Evolutionary conservation across 1,284 basidiomycete genomes (phyloP).

Genomic region (Puccinia horiana): DNA sequence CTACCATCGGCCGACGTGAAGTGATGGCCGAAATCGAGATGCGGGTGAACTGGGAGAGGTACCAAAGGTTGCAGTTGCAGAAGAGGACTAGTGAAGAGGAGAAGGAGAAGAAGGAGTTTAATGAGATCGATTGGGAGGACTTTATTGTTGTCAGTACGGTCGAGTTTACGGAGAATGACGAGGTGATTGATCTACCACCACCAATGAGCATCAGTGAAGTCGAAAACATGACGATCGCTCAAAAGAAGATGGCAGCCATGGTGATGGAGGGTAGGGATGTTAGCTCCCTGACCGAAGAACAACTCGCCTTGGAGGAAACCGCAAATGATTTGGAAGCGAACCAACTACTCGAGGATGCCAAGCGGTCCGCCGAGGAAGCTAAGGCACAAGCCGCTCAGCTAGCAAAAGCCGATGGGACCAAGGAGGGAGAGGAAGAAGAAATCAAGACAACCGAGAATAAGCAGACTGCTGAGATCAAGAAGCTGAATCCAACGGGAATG

Average conservation of each 20-base stretch:
- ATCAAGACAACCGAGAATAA: slow-evolving; percentile 66
- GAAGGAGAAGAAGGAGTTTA: slow-evolving; percentile 81
- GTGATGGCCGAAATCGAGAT: slow-evolving; percentile 73
- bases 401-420: slow-evolving; percentile 68
- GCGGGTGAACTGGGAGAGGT: slow-evolving; percentile 84
- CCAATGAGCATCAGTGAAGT: slow-evolving; percentile 93
- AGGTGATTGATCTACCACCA: slow-evolving; percentile 81
- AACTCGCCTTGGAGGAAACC: slow-evolving; percentile 72
- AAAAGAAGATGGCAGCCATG: slow-evolving; percentile 98
- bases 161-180: slow-evolving; percentile 91
- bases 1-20: slow-evolving; percentile 68
- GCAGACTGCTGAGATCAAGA: slow-evolving; percentile 52
- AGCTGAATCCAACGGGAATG: slow-evolving; percentile 65
- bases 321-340: slow-evolving; percentile 62
- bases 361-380: slow-evolving; percentile 69
- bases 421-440: slow-evolving; percentile 73
- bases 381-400: slow-evolving; percentile 72
- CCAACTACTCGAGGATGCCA: slow-evolving; percentile 71
- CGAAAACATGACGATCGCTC: slow-evolving; percentile 91
- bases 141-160: slow-evolving; percentile 98
- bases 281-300: slow-evolving; percentile 73
- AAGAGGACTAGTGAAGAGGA: slow-evolving; percentile 85
- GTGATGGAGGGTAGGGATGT: slow-evolving; percentile 85
- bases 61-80: slow-evolving; percentile 79
- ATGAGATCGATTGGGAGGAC: slow-evolving; percentile 99